Evolutionary conservation across 352 stramenopile genomes (phyloP).

Genomic region (Phytophthora aleatoria): DNA sequence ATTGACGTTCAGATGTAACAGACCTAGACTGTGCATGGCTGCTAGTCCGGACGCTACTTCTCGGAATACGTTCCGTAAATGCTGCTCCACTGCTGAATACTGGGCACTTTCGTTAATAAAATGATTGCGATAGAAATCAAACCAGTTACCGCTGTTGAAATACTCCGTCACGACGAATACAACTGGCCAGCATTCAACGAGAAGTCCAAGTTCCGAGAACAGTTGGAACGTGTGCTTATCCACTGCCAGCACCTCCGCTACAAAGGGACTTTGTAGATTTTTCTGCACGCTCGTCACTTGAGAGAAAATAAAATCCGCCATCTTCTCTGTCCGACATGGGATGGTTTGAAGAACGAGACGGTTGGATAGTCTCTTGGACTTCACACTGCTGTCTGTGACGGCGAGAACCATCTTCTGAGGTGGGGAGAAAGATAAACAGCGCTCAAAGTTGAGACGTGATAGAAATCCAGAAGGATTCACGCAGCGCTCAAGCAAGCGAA

Average conservation of each 20-base stretch:
- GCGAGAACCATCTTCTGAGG: constrained; percentile 48
- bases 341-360: constrained; percentile 52
- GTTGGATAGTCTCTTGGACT: constrained; percentile 1
- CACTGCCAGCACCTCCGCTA: constrained; percentile 32
- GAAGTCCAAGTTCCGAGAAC: constrained; percentile 62
- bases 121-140: constrained; percentile 27
- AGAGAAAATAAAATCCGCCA: constrained; percentile 40
- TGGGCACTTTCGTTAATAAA: constrained; percentile 20
- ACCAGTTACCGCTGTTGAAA: constrained; percentile 47
- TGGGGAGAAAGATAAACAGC: constrained; percentile 42
- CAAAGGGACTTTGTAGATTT: constrained; percentile 44
- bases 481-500: constrained; percentile 57
- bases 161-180: constrained; percentile 58
- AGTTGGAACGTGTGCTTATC: constrained; percentile 66
- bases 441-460: constrained; percentile 51
- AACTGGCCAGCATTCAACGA: constrained; percentile 66
- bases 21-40: constrained; percentile 57
- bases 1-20: constrained; percentile 65
- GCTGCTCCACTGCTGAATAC: constrained; percentile 36
- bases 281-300: constrained; percentile 46
- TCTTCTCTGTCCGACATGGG: constrained; percentile 46
- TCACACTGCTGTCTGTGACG: constrained; percentile 14
- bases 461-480: constrained; percentile 54
- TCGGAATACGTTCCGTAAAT: constrained; percentile 44
- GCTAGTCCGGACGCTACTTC: constrained; percentile 54